A percentile compares a stretch with the other conserved stretches of the same genome.
Conservation (phyloP, 2,329 filamentous ascomycete species). For the Eurotiales sp. region DNA sequence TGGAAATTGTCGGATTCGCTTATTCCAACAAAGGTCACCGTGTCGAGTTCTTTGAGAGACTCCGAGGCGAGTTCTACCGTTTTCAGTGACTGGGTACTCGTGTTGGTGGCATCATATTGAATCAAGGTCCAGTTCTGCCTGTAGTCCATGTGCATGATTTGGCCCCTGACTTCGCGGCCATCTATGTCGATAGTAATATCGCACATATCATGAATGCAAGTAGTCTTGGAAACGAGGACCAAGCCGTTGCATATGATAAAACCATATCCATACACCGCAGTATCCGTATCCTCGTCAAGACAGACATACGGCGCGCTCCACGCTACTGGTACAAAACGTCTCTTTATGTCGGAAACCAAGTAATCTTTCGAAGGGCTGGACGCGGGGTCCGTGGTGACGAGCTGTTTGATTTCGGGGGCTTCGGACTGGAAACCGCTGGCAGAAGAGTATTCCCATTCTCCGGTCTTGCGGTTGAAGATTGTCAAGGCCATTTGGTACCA, state of each 20-base stretch:
- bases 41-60: conserved; percentile 3
- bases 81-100: conserved; percentile 4
- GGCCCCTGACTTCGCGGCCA: conserved; percentile 8
- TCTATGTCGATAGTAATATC: conserved; percentile 12
- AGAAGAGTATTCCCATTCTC: conserved; percentile 9
- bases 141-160: conserved; percentile 5
- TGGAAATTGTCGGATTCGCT: neutral
- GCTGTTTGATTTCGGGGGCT: neutral
- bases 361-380: neutral
- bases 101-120: conserved; percentile 4
- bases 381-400: neutral
- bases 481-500: conserved; percentile 1
- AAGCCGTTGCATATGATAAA: conserved; percentile 4
- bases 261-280: conserved; percentile 1
- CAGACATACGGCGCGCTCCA: conserved; percentile 7
- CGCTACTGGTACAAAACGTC: conserved; percentile 10
- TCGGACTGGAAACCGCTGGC: neutral
- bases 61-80: neutral
- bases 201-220: conserved; percentile 8
- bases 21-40: conserved; percentile 9
- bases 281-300: conserved; percentile 4
- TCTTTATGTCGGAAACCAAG: conserved; percentile 3
- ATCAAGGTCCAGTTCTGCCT: conserved; percentile 10
- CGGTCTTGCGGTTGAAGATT: conserved; percentile 1
- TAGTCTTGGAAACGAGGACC: neutral